Percentiles rank a stretch among this genome's conserved stretches.
phyloP scores from a whole-genome alignment of 2,329 filamentous ascomycete genomes.

The Fusarium luffae region DNA sequence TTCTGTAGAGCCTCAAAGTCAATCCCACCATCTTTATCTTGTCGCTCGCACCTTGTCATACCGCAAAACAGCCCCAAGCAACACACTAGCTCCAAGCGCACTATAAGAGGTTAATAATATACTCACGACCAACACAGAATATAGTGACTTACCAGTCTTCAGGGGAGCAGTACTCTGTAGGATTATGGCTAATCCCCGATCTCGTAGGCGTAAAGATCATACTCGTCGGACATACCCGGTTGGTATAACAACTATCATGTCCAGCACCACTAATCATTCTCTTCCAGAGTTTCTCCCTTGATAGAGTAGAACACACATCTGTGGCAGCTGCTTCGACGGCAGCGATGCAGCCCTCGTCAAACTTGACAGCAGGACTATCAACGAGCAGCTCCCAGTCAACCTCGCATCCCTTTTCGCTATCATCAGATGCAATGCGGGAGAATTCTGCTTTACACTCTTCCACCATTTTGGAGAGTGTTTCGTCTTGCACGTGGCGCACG shows the following conservation, averaged over 20 bases:
- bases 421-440: background rate
- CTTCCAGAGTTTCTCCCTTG: background rate
- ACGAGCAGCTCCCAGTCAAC: background rate
- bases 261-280: slow-evolving; percentile 14
- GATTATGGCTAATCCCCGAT: slow-evolving; percentile 10
- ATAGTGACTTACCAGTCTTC: slow-evolving; percentile 10
- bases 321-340: slow-evolving; percentile 6
- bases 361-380: background rate
- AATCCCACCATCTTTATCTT: background rate
- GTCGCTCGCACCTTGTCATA: background rate
- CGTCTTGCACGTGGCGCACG: slow-evolving; percentile 2
- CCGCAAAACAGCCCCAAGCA: slow-evolving; percentile 2
- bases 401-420: slow-evolving; percentile 10
- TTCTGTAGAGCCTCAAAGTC: background rate
- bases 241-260: slow-evolving; percentile 18
- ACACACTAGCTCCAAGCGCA: slow-evolving; percentile 3
- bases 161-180: slow-evolving; percentile 2
- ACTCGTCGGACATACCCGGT: slow-evolving; percentile 7
- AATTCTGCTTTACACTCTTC: background rate
- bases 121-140: fast-evolving
- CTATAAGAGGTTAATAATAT: background rate
- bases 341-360: slow-evolving; percentile 1
- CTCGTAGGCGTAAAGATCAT: slow-evolving; percentile 22
- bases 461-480: background rate
- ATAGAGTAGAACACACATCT: background rate